These are phyloP conservation scores for Alternaria metachromatica DNA, from an alignment of 2,329 filamentous ascomycete species.

Conservation along the genomic window DNA sequence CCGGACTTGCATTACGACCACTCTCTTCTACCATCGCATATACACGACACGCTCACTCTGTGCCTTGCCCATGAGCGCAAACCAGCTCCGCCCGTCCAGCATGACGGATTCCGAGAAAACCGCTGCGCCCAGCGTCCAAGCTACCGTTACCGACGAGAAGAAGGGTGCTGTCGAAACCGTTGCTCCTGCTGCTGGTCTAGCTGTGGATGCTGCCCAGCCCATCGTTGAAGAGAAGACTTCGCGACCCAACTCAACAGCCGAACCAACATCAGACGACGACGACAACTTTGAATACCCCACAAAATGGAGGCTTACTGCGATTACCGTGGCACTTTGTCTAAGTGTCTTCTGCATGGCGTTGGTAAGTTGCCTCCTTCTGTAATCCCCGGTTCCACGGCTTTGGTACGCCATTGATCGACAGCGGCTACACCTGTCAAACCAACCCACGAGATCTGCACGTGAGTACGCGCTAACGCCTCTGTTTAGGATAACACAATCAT, in stretches of 20 bases:
- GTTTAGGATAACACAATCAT: constrained; percentile 57
- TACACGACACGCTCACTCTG: neutral
- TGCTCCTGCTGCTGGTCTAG: constrained; percentile 29
- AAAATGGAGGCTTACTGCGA: constrained; percentile 41
- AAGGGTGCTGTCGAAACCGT: constrained; percentile 34
- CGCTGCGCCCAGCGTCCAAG: constrained; percentile 34
- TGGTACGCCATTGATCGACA: constrained; percentile 6
- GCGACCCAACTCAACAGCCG: constrained; percentile 26
- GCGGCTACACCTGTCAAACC: neutral
- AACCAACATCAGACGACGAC: constrained; percentile 28
- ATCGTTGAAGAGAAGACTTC: constrained; percentile 14
- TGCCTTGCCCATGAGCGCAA: constrained; percentile 27
- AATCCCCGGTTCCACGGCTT: neutral
- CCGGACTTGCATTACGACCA: neutral
- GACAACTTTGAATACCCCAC: constrained; percentile 46
- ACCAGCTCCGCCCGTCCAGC: constrained; percentile 36
- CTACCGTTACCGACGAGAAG: constrained; percentile 29
- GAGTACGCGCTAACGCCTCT: neutral
- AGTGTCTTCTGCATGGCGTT: constrained; percentile 50
- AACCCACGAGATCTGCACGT: neutral
- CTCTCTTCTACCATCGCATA: neutral
- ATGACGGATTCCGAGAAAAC: constrained; percentile 45
- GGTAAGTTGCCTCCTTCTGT: constrained; percentile 24
- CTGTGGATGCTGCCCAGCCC: constrained; percentile 24
- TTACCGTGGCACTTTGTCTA: constrained; percentile 44